These are phyloP conservation scores for Rhodotorula sp. DNA, from an alignment of 1,284 basidiomycete genomes.

Conservation along the genomic window DNA sequence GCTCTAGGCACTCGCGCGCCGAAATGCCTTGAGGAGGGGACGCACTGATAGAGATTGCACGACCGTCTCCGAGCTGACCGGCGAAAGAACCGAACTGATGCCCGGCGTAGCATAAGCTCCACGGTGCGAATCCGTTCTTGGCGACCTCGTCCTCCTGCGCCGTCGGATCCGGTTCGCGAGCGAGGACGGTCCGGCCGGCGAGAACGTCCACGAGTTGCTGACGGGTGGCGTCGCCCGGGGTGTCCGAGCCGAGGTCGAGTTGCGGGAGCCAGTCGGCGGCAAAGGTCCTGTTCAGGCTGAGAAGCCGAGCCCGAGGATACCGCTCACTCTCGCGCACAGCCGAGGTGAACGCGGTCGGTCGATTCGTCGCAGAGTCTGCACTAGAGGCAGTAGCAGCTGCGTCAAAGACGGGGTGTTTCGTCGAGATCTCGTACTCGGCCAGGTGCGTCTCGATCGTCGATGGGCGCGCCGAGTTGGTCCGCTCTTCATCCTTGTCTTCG, in stretches of 20 bases:
- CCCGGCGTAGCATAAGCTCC: conserved; percentile 71
- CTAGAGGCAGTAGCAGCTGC: not conserved
- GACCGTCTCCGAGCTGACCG: conserved; percentile 90
- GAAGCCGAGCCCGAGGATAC: conserved; percentile 57
- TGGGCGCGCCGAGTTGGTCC: conserved; percentile 19
- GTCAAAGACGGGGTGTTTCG: conserved; percentile 21
- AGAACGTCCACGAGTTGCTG: conserved; percentile 75
- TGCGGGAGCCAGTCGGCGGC: conserved; percentile 75
- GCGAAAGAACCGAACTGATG: conserved; percentile 4
- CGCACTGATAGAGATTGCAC: conserved; percentile 78
- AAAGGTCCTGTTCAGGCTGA: conserved; percentile 64
- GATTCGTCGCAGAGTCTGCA: not conserved
- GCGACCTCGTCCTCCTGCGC: conserved; percentile 41
- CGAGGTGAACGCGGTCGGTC: conserved; percentile 35
- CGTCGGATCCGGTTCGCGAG: conserved; percentile 52
- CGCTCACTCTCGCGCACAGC: conserved; percentile 22
- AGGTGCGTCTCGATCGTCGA: conserved; percentile 53
- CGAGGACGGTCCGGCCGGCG: conserved; percentile 71
- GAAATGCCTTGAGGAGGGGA: no score
- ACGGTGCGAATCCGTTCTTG: conserved; percentile 68
- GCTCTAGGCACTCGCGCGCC: not conserved
- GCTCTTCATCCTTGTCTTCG: conserved; percentile 20
- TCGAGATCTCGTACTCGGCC: conserved; percentile 56
- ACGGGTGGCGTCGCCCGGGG: conserved; percentile 52
- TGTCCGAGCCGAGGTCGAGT: conserved; percentile 71